These are phyloP conservation scores for Malassezia yamatoensis DNA, from an alignment of 1,284 basidiomycete species.

Conservation along the genomic window DNA sequence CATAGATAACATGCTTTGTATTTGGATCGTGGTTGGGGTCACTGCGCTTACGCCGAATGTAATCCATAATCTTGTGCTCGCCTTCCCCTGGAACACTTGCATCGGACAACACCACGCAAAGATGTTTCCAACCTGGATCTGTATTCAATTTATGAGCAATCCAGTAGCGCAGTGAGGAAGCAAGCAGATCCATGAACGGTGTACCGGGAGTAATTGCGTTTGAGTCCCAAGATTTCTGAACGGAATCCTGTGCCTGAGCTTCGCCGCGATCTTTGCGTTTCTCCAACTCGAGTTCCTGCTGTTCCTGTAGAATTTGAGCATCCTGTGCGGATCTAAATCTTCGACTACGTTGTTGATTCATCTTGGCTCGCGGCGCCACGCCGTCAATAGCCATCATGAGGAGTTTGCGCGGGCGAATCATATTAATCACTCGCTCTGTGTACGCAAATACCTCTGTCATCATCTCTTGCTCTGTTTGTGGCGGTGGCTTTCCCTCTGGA, in stretches of 20 bases:
- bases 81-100: constrained; percentile 95
- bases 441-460: constrained; percentile 96
- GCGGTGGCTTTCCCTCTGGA: constrained; percentile 80
- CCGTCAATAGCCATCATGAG: constrained; percentile 99
- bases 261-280: constrained; percentile 87
- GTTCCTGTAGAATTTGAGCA: constrained; percentile 83
- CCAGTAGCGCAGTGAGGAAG: constrained; percentile 85
- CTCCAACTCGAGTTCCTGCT: constrained; percentile 65
- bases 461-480: constrained; percentile 97
- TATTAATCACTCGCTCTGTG: constrained; percentile 92
- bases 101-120: constrained; percentile 86
- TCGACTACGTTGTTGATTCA: constrained; percentile 96
- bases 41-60: constrained; percentile 76
- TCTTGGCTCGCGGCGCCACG: constrained; percentile 94
- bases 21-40: constrained; percentile 87
- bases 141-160: constrained; percentile 87
- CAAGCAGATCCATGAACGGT: constrained; percentile 92
- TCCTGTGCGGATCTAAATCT: constrained; percentile 91
- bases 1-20: constrained; percentile 93
- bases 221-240: constrained; percentile 85
- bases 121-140: constrained; percentile 80
- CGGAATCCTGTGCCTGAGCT: constrained; percentile 67
- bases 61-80: constrained; percentile 99
- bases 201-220: constrained; percentile 97
- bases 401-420: constrained; percentile 86